Base-by-base conservation (phyloP, 306 rosid genomes). In the Vigna nakashimae region DNA sequence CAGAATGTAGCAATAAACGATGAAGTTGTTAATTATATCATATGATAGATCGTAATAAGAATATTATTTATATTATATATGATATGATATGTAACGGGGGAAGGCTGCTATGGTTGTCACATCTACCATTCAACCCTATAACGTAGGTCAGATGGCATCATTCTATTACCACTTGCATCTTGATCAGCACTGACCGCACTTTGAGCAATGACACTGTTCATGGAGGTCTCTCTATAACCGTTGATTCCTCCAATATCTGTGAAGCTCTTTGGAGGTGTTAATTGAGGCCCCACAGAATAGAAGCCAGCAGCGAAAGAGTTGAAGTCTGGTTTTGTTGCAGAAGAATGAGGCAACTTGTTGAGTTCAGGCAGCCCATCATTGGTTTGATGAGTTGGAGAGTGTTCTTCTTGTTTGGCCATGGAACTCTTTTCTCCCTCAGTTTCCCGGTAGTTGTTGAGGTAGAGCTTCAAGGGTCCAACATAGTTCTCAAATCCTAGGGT, bases 401-500 rank as follows among this genome's bases (percentile, higher is more conserved):
- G 83, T 60, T 87, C 90, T 46, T 82, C 91, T 69, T 74, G 90
- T 63, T 79, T 77, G 6, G 76, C 81, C 40, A 76, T 56, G 24
- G 89, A 74, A 79, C 73, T 85, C 53, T 86, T 90, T 9, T 92
- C 96, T 22, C 89, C 96, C 65, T 91, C 96, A 0, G 82, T 93
- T 74, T 93, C 98, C 53, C 96, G 91, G 46, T 86, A 91, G 62
- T 81, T 90, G 80, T 84, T 85, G 74, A 93, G 92, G 60, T 93
- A 93, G 2, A 48, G 74, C 83, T 90, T 93, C 86, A 93, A 79
- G 65, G 92, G 91, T 40, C 86, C 87, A 8, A 91, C 98, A 46
- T 93, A 91, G 22, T 89, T 93, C 49, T 93, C 94, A 65, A 93
- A 93, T 1, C 98, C 98, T 4, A 93, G 82, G 13, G 93, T 89